Evolutionary conservation across 805 yeast species (phyloP), one percentile per base, ranked within the genome.

Genomic region (Pichia membranifaciens): DNA sequence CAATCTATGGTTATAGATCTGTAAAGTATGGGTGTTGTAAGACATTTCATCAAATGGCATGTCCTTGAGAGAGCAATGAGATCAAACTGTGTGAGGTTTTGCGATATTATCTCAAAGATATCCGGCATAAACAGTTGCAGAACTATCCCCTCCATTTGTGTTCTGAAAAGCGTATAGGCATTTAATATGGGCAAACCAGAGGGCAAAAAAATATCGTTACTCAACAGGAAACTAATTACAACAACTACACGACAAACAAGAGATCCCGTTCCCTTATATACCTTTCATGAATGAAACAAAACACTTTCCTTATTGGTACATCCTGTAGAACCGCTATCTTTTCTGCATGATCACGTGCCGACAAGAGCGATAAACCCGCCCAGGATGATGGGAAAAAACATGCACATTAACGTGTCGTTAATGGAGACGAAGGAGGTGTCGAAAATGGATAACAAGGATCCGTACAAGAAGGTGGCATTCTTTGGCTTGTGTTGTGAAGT

Each of bases 21-120:
- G 36, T 59, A 60, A 23, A 62, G 41, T 7, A 37, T 47, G 3
- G 42, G 46, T 13, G 35, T 45, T 7, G 55, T 37, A 5, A 55
- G 20, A 4, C 12, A 12, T 29, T 51, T 20, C 21, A 56, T 51
- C 12, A 20, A 23, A 5, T 46, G 39, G 45, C 46, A 45, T 7
- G 51, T 49, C 36, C 28, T 47, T 0, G 48, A 40, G 9, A 62
- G 40, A 21, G 51, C 46, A 17, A 56, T 28, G 10, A 59, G 45
- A 38, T 63, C 66, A 41, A 59, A 56, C 35, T 63, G 67, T 6
- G 53, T 45, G 23, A 62, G 44, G 16, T 58, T 3, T 1, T 15
- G 29, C 4, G 52, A 46, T 9, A 61, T 45, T 5, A 50, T 20
- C 9, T 45, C 48, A 37, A 57, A 52, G 10, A 58, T 56, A 18